These are phyloP conservation scores for Salix arbutifolia DNA, from an alignment of 345 rosid species.

Conservation along the genomic window DNA sequence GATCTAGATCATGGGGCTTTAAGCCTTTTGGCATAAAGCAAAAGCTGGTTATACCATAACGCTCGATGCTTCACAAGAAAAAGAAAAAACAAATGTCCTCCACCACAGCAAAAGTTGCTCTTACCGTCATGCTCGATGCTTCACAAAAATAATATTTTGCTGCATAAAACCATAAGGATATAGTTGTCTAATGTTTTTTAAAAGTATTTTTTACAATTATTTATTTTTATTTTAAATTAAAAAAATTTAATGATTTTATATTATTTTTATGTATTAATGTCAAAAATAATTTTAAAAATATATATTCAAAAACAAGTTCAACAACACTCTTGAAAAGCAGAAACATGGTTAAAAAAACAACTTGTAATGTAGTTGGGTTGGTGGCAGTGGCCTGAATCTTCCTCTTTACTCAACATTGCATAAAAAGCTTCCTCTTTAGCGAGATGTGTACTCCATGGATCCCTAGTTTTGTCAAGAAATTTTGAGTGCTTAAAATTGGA, in stretches of 20 bases:
- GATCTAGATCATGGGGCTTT: constrained; percentile 39
- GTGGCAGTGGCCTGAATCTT: constrained; percentile 23
- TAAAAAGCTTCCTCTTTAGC: no score
- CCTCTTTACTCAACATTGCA: constrained; percentile 12
- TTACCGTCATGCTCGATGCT: neutral
- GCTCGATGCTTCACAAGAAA: neutral
- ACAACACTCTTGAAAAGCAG: no score
- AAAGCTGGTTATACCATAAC: constrained; percentile 5
- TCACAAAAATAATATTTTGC: no score
- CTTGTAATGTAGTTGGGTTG: neutral
- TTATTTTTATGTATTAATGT: no score
- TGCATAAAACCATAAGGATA: neutral
- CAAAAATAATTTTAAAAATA: no score
- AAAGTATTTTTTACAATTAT: no score
- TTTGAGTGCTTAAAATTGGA: no score
- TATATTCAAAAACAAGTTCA: no score
- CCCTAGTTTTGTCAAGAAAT: neutral
- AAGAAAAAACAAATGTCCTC: no score
- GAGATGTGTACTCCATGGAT: neutral
- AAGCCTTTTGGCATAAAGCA: constrained; percentile 17
- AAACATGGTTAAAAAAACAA: no score
- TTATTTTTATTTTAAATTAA: no score
- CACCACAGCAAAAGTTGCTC: constrained; percentile 15
- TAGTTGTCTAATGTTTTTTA: neutral
- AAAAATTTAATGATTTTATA: no score